Evolutionary conservation across 257 asterid species (phyloP).

Genomic region (Schizonepeta tenuifolia): DNA sequence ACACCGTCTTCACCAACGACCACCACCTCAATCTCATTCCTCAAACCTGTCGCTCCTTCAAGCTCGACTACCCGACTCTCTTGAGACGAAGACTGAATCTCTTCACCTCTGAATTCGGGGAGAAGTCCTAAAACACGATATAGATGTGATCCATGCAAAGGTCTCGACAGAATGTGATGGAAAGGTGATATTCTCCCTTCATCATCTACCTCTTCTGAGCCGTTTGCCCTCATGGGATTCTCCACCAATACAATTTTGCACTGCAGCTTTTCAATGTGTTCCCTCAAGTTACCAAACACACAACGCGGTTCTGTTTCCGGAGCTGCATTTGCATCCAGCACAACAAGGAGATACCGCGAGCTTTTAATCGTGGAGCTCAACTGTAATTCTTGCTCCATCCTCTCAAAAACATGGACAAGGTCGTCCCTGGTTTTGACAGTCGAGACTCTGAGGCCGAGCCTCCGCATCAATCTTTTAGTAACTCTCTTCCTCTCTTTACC

Average conservation of each 20-base stretch:
- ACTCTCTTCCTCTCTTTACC: not conserved
- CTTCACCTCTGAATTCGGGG: not conserved
- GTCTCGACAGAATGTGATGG: not conserved
- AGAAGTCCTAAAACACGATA: not conserved
- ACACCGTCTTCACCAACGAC: not conserved
- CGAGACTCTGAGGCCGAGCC: not conserved
- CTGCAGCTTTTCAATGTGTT: not conserved
- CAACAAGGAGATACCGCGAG: not conserved
- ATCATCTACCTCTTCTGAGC: not conserved
- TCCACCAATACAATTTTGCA: not conserved
- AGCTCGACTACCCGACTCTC: not conserved
- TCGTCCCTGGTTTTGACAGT: not conserved
- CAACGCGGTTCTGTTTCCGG: not conserved
- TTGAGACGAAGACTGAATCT: too few species aligned
- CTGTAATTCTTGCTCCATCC: not conserved
- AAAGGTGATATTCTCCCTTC: not conserved
- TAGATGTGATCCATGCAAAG: slow-evolving; percentile 14
- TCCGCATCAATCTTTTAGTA: not conserved
- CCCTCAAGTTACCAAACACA: not conserved
- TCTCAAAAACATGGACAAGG: not conserved
- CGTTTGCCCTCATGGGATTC: not conserved
- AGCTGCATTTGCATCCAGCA: slow-evolving; percentile 11
- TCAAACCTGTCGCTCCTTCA: not conserved
- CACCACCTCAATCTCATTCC: not conserved
- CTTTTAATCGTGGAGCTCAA: not conserved